Evolutionary conservation across 176 grass and related monocot genomes (phyloP).

Genomic region (Avena sativa): DNA sequence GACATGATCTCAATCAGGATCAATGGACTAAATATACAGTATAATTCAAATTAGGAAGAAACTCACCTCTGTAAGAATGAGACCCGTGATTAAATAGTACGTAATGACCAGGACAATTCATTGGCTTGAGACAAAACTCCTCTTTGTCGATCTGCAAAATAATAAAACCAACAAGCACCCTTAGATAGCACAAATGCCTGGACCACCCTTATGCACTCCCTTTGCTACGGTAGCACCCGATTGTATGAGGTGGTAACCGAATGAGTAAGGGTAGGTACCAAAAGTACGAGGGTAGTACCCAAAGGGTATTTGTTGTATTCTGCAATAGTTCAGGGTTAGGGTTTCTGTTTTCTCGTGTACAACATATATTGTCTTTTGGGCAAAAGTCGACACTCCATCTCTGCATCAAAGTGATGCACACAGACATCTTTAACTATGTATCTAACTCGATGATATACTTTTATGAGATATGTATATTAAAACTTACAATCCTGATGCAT

Average conservation of each 20-base stretch:
- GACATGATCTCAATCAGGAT: neutral
- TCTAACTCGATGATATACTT: neutral
- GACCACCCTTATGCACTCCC: too few relatives aligned
- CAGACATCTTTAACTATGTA: neutral
- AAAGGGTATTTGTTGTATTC: too few relatives aligned
- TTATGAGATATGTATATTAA: neutral
- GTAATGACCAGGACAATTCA: conserved; percentile 98
- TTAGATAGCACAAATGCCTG: neutral
- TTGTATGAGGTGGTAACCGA: too few relatives aligned
- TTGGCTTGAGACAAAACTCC: conserved; percentile 98
- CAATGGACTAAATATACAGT: neutral
- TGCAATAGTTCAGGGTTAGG: too few relatives aligned
- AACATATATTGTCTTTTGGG: too few relatives aligned
- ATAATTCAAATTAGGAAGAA: conserved; percentile 6
- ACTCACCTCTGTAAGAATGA: conserved; percentile 89
- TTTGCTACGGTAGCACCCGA: too few relatives aligned
- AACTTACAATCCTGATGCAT: neutral
- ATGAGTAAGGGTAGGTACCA: too few relatives aligned
- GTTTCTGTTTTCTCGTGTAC: too few relatives aligned
- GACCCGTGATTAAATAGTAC: conserved; percentile 89
- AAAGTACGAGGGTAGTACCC: too few relatives aligned
- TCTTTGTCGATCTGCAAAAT: conserved; percentile 79
- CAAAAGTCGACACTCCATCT: neutral
- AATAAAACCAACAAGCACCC: neutral
- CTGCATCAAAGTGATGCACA: too few relatives aligned